Evolutionary conservation across 352 stramenopile species (phyloP), one percentile per base, ranked within the genome.

Genomic region (Globisporangium heterothallicum): DNA sequence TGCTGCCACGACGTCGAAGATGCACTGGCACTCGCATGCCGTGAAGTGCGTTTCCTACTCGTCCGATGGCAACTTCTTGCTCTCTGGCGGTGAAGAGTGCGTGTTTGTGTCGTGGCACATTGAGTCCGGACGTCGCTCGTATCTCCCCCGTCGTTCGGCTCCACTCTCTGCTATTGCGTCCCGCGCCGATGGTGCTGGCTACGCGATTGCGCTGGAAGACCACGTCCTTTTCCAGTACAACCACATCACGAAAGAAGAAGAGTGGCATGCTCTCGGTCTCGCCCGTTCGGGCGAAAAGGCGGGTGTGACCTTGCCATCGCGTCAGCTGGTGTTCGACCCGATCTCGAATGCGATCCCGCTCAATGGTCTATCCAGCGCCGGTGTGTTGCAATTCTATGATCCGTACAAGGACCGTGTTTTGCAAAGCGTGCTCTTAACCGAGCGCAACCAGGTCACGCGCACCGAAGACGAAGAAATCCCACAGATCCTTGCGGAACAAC

Each of bases 21-120:
- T 92, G 63, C 86, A 96, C 61, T 96, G 86, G 86, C 86, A 96
- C 56, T 70, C 86, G 25, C 83, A 96, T 44, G 71, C 75, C 2
- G 80, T 96, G 12, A 54, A 65, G 43, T 88, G 74, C 30, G 26
- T 95, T 3, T 59, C 68, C 43, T 95, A 92, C 71, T 84, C 81
- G 24, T 70, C 56, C 27, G 70, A 96, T 52, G 83, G 85, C 35
- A 71, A 83, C 26, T 91, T 81, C 49, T 51, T 96, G 16, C 40
- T 94, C 10, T 94, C 81, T 0, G 86, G 86, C 8, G 86, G 86
- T 40, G 78, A 96, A 30, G 86, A 96, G 56, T 86, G 78, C 54
- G 85, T 95, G 44, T 55, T 96, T 18, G 81, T 96, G 18, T 80
- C 83, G 29, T 96, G 86, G 84, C 80, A 96, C 26, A 42, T 95